phyloP scores from a whole-genome alignment of 2,329 filamentous ascomycete species.

The Phialemonium atrogriseum region DNA sequence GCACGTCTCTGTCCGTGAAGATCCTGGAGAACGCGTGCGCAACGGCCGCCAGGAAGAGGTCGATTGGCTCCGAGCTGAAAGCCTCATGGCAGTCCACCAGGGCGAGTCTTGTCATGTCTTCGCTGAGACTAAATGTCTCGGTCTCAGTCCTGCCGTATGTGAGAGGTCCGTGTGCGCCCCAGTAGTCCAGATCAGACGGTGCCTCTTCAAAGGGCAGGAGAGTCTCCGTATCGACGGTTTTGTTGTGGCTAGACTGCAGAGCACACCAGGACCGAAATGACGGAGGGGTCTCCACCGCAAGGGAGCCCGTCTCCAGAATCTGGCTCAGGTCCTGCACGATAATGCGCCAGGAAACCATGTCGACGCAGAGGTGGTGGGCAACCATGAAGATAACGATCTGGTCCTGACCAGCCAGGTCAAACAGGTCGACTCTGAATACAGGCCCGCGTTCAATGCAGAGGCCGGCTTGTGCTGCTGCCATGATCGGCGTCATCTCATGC shows the following conservation, averaged over 20 bases:
- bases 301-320: conserved; percentile 9
- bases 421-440: conserved; percentile 12
- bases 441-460: conserved; percentile 12
- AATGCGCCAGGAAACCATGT: conserved; percentile 15
- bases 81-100: conserved; percentile 11
- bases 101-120: conserved; percentile 8
- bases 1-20: conserved; percentile 9
- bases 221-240: conserved; percentile 2
- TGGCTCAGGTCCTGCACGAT: conserved; percentile 12
- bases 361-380: conserved; percentile 13
- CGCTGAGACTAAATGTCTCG: conserved; percentile 9
- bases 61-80: conserved; percentile 12
- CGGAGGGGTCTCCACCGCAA: conserved; percentile 6
- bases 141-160: conserved; percentile 11
- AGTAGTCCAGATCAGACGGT: conserved; percentile 9
- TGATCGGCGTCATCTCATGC: conserved; percentile 4
- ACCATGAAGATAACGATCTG: conserved; percentile 9
- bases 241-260: conserved; percentile 8
- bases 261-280: conserved; percentile 12
- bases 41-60: conserved; percentile 13
- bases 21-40: conserved; percentile 10
- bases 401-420: conserved; percentile 5
- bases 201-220: conserved; percentile 11
- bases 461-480: conserved; percentile 8
- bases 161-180: conserved; percentile 7